Percentiles rank a stretch among this genome's conserved stretches.
These are phyloP conservation scores for Penicillium atrosanguineum DNA, from an alignment of 495 filamentous ascomycete species.

Conservation along the genomic window DNA sequence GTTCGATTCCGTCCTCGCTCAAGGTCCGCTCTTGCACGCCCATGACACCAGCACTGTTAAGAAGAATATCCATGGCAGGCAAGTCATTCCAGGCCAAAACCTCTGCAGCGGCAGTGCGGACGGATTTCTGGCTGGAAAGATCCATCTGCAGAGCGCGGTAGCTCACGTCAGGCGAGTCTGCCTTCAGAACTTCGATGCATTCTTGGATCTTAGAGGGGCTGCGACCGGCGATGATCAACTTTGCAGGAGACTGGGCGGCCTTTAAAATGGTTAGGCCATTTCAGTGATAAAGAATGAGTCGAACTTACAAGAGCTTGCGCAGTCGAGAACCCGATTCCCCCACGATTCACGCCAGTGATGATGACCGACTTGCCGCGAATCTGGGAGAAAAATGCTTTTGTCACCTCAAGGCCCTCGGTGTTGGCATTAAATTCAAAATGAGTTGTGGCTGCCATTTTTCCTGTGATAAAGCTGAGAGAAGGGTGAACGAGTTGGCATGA, in stretches of 20 bases:
- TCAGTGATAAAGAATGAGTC: background rate
- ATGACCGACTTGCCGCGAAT: slow-evolving; percentile 41
- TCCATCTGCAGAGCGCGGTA: slow-evolving; percentile 40
- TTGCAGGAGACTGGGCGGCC: slow-evolving; percentile 42
- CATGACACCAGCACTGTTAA: slow-evolving; percentile 43
- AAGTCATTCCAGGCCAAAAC: slow-evolving; percentile 39
- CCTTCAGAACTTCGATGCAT: slow-evolving; percentile 32
- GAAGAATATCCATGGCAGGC: background rate
- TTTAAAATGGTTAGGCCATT: slow-evolving; percentile 1
- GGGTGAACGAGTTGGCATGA: background rate
- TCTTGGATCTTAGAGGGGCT: slow-evolving; percentile 36
- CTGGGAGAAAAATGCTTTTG: slow-evolving; percentile 30
- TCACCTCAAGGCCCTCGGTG: slow-evolving; percentile 41
- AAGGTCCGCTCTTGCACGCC: slow-evolving; percentile 15
- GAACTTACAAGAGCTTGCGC: slow-evolving; percentile 40
- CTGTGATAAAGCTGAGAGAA: background rate
- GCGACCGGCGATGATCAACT: slow-evolving; percentile 41
- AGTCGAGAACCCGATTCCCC: slow-evolving; percentile 41
- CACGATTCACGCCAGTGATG: slow-evolving; percentile 41
- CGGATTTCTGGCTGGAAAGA: slow-evolving; percentile 42
- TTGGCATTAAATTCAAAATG: slow-evolving; percentile 34
- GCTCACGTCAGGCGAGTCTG: slow-evolving; percentile 32
- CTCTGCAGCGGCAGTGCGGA: slow-evolving; percentile 38
- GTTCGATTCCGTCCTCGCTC: slow-evolving; percentile 26
- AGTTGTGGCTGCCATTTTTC: slow-evolving; percentile 29